These are phyloP conservation scores for Lizonia empirigonia DNA, from an alignment of 2,329 filamentous ascomycete genomes.

Conservation along the genomic window DNA sequence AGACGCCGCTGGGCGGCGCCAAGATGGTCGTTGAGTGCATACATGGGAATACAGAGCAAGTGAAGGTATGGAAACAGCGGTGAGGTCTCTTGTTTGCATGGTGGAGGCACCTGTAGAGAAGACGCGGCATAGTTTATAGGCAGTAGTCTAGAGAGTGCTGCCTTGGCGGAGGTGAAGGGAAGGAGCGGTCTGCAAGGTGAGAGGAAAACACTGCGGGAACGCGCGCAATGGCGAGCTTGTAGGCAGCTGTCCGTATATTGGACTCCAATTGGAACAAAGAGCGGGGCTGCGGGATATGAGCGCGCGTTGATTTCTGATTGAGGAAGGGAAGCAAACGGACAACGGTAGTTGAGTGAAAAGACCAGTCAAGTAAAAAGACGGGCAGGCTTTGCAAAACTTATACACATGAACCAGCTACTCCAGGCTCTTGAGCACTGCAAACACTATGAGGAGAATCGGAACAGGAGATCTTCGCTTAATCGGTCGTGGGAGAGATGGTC, in stretches of 20 bases:
- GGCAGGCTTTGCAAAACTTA: background rate
- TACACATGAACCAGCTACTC: no score
- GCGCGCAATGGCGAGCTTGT: background rate
- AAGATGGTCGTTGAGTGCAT: background rate
- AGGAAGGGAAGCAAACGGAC: slow-evolving; percentile 3
- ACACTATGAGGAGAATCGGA: no score
- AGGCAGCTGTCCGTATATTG: slow-evolving; percentile 2
- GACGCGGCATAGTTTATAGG: background rate
- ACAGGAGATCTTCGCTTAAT: background rate
- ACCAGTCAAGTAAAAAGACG: background rate
- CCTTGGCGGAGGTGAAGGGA: slow-evolving; percentile 12
- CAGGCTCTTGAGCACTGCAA: no score
- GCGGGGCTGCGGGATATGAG: background rate
- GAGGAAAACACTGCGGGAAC: background rate
- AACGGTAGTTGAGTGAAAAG: background rate
- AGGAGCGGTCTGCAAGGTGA: slow-evolving; percentile 8
- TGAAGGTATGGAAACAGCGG: background rate
- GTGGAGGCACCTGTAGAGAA: background rate
- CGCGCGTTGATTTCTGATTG: background rate
- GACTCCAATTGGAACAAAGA: background rate
- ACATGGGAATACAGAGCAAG: background rate
- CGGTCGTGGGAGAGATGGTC: background rate
- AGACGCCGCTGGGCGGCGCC: background rate
- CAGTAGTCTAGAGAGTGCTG: background rate
- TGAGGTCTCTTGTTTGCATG: background rate